Base-by-base conservation (phyloP, 2,329 filamentous ascomycete genomes). In the Fusarium mundagurra region DNA sequence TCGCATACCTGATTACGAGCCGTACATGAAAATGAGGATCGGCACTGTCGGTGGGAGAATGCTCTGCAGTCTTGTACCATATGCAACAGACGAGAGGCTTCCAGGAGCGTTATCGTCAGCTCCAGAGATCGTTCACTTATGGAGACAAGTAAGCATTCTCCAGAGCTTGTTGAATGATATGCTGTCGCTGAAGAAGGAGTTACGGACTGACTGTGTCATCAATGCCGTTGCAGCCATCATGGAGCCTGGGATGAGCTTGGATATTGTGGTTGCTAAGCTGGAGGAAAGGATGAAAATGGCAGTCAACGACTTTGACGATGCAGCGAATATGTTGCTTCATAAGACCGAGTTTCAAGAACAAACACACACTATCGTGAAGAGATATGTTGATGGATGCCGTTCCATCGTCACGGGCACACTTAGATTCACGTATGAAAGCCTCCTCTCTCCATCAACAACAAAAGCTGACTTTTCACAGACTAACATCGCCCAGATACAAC, bases 141-240 rank as follows among this genome's bases (percentile, higher is more conserved):
- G 72, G 74, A 69, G 44, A n/a, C 79, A 81, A 66, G 74, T 74
- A 2, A 76, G 70, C 43, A 54, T 79, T 9, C 41, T 79, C 8
- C 62, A 80, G 11, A 70, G 74, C 55, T 50, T 82, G n/a, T 24
- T 78, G n/a, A 82, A 82, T 39, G 81, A 82, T 29, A 39, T 79
- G 8, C 55, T 82, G 13, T 82, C 81, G 2, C 53, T 82, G 34
- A 82, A 80, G 58, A 82, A 82, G 69, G 80, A 82, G 58, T 61
- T 82, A 43, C 29, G 55, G 22, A 71, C 73, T 6, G 73, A 57
- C 22, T 79, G 80, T 58, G 71, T 77, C 31, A 75, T 82, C 61
- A 82, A 81, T 41, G 80, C 77, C 31, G 73, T 82, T 20, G 64
- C 79, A 5, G 57, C 77, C 36, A 68, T 81, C 12, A 64, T 82